Base-by-base conservation (phyloP, 805 yeast genomes). In the Pichia kluyveri region DNA sequence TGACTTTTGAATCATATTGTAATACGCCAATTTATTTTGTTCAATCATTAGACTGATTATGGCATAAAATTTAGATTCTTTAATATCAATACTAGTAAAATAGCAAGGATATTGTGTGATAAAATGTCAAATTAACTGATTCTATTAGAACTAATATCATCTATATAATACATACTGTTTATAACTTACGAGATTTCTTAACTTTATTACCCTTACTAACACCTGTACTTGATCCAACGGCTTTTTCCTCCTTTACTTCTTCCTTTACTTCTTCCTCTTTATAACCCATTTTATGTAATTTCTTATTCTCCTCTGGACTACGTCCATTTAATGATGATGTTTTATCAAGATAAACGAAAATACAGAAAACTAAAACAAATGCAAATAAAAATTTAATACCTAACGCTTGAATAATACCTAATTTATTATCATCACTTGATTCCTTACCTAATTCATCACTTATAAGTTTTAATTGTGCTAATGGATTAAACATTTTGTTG, bases 321-420 rank as follows among this genome's bases (percentile, higher is more conserved):
- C 50, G 49, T 4, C 44, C 55, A 40, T 59, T 58, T 10, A 58
- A 46, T 4, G 52, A 48, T 8, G 59, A 53, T 0, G 51, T 52
- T 43, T 52, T 56, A 42, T 62, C 65, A 32, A 58, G 51, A 42
- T 58, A 58, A 26, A 59, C 52, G 39, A 55, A 60, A 2, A 52
- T 45, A 26, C 45, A 30, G 23, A 56, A 53, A 6, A 52, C 54
- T 19, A 61, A 38, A 9, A 55, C 53, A 34, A 53, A 45, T 9
- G 65, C 61, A 32, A 62, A 39, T 26, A 57, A 38, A 27, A 60
- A 55, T 41, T 60, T 61, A 34, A 62, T 32, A 9, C 56, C 34
- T 41, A 61, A 37, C 2, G 59, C 56, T 42, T 54, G 54, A 6
- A 56, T 38, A 9, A 53, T 43, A 6, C 55, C 55, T 12, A 55